Base-by-base conservation (phyloP, 106 monocot genomes). In the Acorus calamus region DNA sequence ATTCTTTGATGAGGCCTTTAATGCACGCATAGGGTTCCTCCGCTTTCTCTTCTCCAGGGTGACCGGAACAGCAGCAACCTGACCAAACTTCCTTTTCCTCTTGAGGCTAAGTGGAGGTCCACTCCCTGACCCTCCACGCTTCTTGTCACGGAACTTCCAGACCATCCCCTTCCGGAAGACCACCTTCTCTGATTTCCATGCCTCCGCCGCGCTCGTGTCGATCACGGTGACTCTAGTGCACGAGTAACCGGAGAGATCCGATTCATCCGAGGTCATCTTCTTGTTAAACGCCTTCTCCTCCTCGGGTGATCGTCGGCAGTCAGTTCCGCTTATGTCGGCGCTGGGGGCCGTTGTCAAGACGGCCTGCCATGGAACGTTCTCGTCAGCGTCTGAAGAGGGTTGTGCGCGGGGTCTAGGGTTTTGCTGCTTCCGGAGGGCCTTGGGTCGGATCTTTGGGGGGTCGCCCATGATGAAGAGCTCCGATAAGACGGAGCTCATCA, bases 151-250 rank as follows among this genome's bases (percentile, higher is more conserved):
- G 13, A 85, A 69, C 71, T 75, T 90, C 89, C 89, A 90, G 44
- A 78, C 66, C 55, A 61, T 50, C 41, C 89, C 89, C 67, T 85
- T 79, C 66, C 82, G 67, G 55, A 76, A 83, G 44, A 83, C 69
- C 4, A 84, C 46, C 80, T 80, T 85, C 50, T 75, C 74, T 57
- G 78, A 69, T 70, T 86, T 90, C 89, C 89, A 90, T 1, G 60
- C 72, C 9, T 77, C 75, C 6, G 66, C 55, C 47, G 52, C 55
- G 79, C 89, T 90, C 55, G 85, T 83, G 46, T 90, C 89, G 45
- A 90, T 83, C 52, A 90, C 89, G 47, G 85, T 86, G 69, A 86
- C 85, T 53, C 83, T 85, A 45, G 82, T 86, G 53, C 78, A 60
- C 49, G 85, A 76, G 48, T 57, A 79, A 43, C 48, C 66, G 10